Base-by-base conservation (phyloP, 306 rosid species). In the Gleditsia sinensis region DNA sequence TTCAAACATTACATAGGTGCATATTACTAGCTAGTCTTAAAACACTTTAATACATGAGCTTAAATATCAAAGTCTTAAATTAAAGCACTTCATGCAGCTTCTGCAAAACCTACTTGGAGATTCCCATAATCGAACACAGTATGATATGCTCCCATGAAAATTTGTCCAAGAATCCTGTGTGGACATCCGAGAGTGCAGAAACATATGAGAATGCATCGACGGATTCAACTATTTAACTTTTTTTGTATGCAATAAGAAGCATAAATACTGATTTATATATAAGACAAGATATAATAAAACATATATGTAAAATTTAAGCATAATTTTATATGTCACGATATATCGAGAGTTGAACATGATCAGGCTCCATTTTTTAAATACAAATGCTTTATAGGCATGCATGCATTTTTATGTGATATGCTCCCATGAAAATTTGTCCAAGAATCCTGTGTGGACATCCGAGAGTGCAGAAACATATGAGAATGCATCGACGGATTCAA, bases 31-130 rank as follows among this genome's bases (percentile, higher is more conserved):
- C 42, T 37, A 0, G 42, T 37, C 42, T 37, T 37, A 2, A 14
- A 45, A 45, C 16, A 45, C 19, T 45, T 45, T 6, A 45, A n/a
- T 45, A 45, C 50, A 45, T 3, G 7, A 45, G 19, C 20, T 45
- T 45, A 3, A 45, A 13, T 14, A 45, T 13, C 0, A 45, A 3
- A 45, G 11, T 4, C n/a, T n/a, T n/a, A n/a, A n/a, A n/a, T n/a
- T n/a, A n/a, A n/a, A n/a, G n/a, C n/a, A n/a, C n/a, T n/a, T n/a
- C n/a, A 46, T 5, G 43, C 61, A 23, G 61, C 74, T 51, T 50
- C 74, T 69, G 74, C 74, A 50, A 68, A 68, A 19, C 74, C 61
- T 11, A 68, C n/a, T 68, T 12, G 74, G 12, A 32, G 74, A 51
- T 68, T 19, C 9, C 74, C 74, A 17, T 30, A 50, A n/a, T 50